These are phyloP conservation scores for Corymbia citriodora DNA, from an alignment of 441 rosid species.

Conservation along the genomic window DNA sequence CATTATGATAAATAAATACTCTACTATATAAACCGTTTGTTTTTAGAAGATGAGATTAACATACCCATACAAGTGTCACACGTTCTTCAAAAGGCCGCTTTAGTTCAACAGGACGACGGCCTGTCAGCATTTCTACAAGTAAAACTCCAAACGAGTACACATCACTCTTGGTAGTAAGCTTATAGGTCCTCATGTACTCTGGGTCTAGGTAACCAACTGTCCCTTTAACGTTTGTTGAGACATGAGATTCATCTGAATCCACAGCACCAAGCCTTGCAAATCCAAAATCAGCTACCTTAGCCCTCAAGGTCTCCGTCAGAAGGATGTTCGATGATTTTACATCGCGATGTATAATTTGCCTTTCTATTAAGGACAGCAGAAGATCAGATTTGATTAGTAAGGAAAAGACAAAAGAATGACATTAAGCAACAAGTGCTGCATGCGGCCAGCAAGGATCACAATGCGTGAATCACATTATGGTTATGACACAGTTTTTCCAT, in stretches of 20 bases:
- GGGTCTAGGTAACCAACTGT: conserved; percentile 97
- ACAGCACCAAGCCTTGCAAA: conserved; percentile 80
- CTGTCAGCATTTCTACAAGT: conserved; percentile 77
- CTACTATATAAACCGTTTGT: neutral
- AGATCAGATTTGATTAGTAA: neutral
- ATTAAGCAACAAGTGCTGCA: neutral
- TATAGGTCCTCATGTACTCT: conserved; percentile 88
- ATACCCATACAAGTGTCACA: conserved; percentile 84
- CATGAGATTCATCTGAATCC: conserved; percentile 66
- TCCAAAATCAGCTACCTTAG: conserved; percentile 94
- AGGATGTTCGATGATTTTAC: conserved; percentile 93
- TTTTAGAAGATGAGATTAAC: neutral
- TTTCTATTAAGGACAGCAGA: conserved; percentile 38
- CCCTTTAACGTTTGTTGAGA: conserved; percentile 87
- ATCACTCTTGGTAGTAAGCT: conserved; percentile 86
- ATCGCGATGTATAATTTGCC: conserved; percentile 90
- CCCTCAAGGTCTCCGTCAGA: conserved; percentile 81
- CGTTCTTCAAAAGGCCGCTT: conserved; percentile 55
- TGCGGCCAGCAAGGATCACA: neutral
- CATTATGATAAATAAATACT: neutral
- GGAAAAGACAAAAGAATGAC: neutral
- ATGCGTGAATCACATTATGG: neutral
- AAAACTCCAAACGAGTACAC: conserved; percentile 87
- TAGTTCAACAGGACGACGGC: conserved; percentile 87
- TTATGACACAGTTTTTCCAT: neutral